Base-by-base conservation (phyloP, 345 rosid genomes). In the Litchi chinensis region DNA sequence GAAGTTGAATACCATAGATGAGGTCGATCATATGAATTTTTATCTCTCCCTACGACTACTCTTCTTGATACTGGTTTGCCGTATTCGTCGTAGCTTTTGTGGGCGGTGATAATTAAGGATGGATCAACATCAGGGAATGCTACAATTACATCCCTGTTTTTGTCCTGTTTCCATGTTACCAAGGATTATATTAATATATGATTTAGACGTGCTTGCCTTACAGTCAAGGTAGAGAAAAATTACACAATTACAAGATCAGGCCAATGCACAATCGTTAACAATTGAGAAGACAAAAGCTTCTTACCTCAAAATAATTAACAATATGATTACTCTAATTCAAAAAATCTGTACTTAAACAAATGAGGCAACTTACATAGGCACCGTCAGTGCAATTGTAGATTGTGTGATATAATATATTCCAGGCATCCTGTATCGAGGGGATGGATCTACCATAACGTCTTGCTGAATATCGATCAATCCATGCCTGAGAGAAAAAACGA, bases 51-150 rank as follows among this genome's bases (percentile, higher is more conserved):
- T 32, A 81, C 72, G 68, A 82, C 50, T 21, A 82, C 78, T 73
- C 82, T 71, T 80, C 88, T 86, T 1, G 85, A 85, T 9, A 83
- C 41, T 64, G 85, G 82, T 76, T 80, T 85, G 44, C 81, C 85
- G 63, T 71, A 24, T 44, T 26, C 77, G 41, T 46, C 82, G 79
- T 79, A 71, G 37, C 69, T 84, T 73, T 76, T 74, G 3, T 67
- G 82, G 40, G 52, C 63, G n/a, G 50, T 39, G 24, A 79, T 84
- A 67, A 89, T 77, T 48, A 74, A 59, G 74, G 70, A 87, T 68
- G 93, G 95, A 84, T 88, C 87, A 68, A 89, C 87, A 84, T 91
- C 93, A 13, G 95, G 93, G 82, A 91, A 88, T 77, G 93, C 91
- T 71, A 91, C 93, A 46, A 91, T 91, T 46, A 91, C 91, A 77